These are phyloP conservation scores for Artomyces pyxidatus DNA, from an alignment of 768 basidiomycete genomes.

Conservation along the genomic window DNA sequence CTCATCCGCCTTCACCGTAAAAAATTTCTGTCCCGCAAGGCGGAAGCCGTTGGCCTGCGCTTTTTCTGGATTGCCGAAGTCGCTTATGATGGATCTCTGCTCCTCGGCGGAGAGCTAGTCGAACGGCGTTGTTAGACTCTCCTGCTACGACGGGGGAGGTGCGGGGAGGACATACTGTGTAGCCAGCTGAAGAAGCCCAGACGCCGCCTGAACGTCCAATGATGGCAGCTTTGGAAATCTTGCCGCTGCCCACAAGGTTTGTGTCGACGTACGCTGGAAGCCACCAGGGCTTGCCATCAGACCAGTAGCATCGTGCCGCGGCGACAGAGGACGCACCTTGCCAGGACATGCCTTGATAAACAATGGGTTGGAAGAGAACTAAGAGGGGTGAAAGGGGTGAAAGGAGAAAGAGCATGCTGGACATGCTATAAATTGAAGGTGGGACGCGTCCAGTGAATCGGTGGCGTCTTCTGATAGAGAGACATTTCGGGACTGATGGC, in stretches of 20 bases:
- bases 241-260: slow-evolving; percentile 68
- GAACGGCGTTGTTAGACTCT: background rate
- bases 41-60: slow-evolving; percentile 53
- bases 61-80: slow-evolving; percentile 32
- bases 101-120: slow-evolving; percentile 56
- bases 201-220: slow-evolving; percentile 67
- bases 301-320: background rate
- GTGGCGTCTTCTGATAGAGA: no score
- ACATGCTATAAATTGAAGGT: no score
- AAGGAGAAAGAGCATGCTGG: background rate
- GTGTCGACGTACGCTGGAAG: slow-evolving; percentile 70
- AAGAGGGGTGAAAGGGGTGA: slow-evolving; percentile 4
- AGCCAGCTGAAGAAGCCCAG: slow-evolving; percentile 62
- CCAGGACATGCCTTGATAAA: slow-evolving; percentile 14
- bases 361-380: slow-evolving; percentile 2
- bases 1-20: slow-evolving; percentile 42
- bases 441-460: no score
- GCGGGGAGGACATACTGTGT: slow-evolving; percentile 36
- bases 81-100: slow-evolving; percentile 46
- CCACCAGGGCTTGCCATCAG: background rate
- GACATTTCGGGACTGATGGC: no score
- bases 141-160: background rate
- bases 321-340: slow-evolving; percentile 8
- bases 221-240: slow-evolving; percentile 71
- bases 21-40: slow-evolving; percentile 67